These are phyloP conservation scores for Kokia cookei DNA, from an alignment of 441 rosid species.

Conservation along the genomic window DNA sequence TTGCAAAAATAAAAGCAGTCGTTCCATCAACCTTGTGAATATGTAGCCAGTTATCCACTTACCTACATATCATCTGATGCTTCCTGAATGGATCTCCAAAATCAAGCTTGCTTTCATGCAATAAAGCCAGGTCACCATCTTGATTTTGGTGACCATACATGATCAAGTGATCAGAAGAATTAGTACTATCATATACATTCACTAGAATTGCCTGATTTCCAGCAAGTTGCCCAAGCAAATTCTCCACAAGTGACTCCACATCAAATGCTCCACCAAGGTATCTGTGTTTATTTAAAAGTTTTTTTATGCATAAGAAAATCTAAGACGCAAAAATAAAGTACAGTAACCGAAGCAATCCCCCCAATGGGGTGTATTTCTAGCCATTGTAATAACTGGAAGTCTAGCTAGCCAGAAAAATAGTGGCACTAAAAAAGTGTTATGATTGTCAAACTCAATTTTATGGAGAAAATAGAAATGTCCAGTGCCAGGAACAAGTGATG, in stretches of 20 bases:
- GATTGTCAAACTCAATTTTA: background rate
- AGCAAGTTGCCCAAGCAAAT: conserved; percentile 90
- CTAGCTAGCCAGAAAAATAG: background rate
- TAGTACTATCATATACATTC: conserved; percentile 82
- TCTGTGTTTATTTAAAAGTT: conserved; percentile 37
- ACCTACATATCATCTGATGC: conserved; percentile 93
- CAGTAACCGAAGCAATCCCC: background rate
- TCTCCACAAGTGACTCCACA: conserved; percentile 96
- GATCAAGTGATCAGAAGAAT: conserved; percentile 69
- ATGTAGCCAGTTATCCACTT: conserved; percentile 18
- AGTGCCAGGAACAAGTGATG: background rate
- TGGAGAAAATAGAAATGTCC: background rate
- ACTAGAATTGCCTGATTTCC: conserved; percentile 90
- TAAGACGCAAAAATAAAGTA: background rate
- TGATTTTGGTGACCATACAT: conserved; percentile 86
- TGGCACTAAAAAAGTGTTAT: background rate
- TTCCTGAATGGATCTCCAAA: conserved; percentile 94
- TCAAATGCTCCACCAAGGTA: conserved; percentile 97
- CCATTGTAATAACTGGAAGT: background rate
- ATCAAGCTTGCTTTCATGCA: conserved; percentile 76
- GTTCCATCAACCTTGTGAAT: background rate
- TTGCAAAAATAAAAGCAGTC: conserved; percentile 5
- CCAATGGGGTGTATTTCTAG: background rate
- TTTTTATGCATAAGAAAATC: background rate
- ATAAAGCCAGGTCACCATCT: conserved; percentile 69